Conservation (phyloP, 2,329 filamentous ascomycete genomes). For the Grosmannia serpens region DNA sequence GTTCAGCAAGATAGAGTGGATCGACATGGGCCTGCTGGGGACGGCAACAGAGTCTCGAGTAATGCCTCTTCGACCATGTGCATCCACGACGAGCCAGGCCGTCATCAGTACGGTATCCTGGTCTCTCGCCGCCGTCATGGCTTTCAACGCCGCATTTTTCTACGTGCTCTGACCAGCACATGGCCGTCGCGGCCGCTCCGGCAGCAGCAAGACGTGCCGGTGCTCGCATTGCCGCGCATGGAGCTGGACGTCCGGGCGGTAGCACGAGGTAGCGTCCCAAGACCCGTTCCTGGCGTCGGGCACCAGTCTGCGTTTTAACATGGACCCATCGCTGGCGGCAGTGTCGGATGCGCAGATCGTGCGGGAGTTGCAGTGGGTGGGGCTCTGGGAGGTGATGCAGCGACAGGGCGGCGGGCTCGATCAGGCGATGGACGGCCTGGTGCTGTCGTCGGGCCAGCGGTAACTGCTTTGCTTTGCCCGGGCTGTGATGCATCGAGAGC, state of each 20-base stretch:
- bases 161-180: background rate
- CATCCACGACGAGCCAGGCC: no score
- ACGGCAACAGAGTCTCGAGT: background rate
- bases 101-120: background rate
- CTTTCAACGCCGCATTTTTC: background rate
- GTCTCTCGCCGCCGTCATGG: background rate
- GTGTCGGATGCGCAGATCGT: slow-evolving; percentile 29
- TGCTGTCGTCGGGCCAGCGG: slow-evolving; percentile 29
- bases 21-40: slow-evolving; percentile 5
- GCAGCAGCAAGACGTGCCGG: slow-evolving; percentile 1
- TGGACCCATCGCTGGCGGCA: slow-evolving; percentile 27
- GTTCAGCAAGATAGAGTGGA: slow-evolving; percentile 5
- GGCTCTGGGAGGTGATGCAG: slow-evolving; percentile 29
- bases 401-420: slow-evolving; percentile 25
- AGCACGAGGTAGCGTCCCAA: slow-evolving; percentile 35
- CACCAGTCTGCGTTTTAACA: slow-evolving; percentile 32
- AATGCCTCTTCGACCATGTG: background rate
- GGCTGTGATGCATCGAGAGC: slow-evolving; percentile 21
- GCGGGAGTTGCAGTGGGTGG: slow-evolving; percentile 32
- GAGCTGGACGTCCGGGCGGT: no score
- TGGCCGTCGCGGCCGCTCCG: slow-evolving; percentile 3
- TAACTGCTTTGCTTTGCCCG: slow-evolving; percentile 33
- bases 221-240: background rate
- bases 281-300: slow-evolving; percentile 38
- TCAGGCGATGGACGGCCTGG: slow-evolving; percentile 18